phyloP scores from a whole-genome alignment of 257 asterid genomes.

The Solanum chilense region DNA sequence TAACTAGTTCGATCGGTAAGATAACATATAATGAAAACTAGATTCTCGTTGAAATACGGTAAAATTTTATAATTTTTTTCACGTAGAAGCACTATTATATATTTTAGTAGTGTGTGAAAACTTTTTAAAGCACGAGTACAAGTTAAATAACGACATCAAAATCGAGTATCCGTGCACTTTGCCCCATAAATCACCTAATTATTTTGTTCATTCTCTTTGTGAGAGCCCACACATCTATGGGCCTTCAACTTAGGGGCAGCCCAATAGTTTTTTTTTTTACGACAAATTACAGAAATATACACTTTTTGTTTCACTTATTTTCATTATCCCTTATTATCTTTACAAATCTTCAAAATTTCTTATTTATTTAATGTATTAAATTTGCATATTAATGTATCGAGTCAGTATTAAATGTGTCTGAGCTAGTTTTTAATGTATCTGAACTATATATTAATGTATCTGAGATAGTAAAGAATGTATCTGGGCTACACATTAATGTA shows the following conservation, averaged over 20 bases:
- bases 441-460: too few species aligned
- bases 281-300: too few species aligned
- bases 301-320: too few species aligned
- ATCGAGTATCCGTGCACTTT: neutral
- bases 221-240: neutral
- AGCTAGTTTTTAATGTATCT: too few species aligned
- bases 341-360: fast-evolving
- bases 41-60: fast-evolving
- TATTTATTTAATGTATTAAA: too few species aligned
- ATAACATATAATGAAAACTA: too few species aligned
- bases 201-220: neutral
- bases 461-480: too few species aligned
- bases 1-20: neutral
- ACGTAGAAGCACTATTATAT: fast-evolving
- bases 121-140: neutral
- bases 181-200: neutral
- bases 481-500: too few species aligned
- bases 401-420: too few species aligned
- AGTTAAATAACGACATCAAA: neutral
- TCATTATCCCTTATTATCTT: too few species aligned
- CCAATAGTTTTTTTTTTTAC: too few species aligned
- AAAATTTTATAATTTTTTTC: fast-evolving
- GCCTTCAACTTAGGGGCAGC: neutral
- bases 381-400: too few species aligned
- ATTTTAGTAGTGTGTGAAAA: neutral